These are phyloP conservation scores for Solanum hybrid DNA, from an alignment of 305 asterid genomes.

Conservation along the genomic window DNA sequence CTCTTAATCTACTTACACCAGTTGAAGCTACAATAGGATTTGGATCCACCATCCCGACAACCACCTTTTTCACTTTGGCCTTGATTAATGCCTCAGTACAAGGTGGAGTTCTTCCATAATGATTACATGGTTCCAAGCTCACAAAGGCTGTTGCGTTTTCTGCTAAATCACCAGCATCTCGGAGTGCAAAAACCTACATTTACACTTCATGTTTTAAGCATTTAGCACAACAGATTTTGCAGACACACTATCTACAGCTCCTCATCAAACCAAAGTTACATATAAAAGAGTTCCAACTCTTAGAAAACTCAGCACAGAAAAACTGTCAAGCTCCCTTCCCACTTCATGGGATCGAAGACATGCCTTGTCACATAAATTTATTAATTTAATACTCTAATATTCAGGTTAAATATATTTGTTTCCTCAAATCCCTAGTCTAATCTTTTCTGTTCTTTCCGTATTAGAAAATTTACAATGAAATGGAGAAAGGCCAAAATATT, in stretches of 20 bases:
- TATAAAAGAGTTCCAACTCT: background rate
- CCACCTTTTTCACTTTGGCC: constrained; percentile 71
- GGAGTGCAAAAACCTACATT: constrained; percentile 75
- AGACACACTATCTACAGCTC: background rate
- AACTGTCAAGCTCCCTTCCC: background rate
- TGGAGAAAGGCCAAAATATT: background rate
- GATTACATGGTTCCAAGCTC: constrained; percentile 93
- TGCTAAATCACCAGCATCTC: constrained; percentile 82
- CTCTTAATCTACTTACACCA: constrained; percentile 60
- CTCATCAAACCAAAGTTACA: background rate
- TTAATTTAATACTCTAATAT: background rate
- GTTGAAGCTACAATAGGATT: constrained; percentile 81
- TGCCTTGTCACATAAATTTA: background rate
- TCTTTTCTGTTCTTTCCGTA: background rate
- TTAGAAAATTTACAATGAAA: background rate
- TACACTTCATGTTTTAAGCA: background rate
- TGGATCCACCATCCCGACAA: constrained; percentile 93
- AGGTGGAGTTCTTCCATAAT: constrained; percentile 94
- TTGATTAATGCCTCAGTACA: constrained; percentile 87
- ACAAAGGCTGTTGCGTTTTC: constrained; percentile 83
- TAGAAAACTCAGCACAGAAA: background rate
- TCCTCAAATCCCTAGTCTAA: background rate
- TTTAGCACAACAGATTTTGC: background rate
- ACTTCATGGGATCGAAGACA: background rate
- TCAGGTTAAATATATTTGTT: background rate